Base-by-base conservation (phyloP, 257 asterid genomes). In the Scutellaria galericulata region DNA sequence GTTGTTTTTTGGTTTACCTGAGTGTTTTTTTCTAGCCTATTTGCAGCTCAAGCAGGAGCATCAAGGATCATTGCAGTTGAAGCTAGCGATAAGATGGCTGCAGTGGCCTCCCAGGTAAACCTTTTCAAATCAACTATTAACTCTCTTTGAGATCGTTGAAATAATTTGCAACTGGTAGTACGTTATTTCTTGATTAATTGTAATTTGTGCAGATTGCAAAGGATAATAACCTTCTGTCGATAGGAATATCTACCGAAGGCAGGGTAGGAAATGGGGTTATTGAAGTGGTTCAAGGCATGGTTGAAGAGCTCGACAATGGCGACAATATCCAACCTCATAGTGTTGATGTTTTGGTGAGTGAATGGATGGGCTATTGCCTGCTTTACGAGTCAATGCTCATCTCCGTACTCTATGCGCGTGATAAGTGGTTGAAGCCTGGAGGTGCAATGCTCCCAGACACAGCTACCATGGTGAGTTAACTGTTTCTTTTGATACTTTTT, bases 291-390 rank as follows among this genome's bases (percentile, higher is more conserved):
- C 95, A 85, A 14, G 87, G 95, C 71, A 94, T 94, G 98, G 88
- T 94, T 70, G 98, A 93, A 80, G 97, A 91, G 78, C 86, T 91
- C 22, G 81, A 72, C 27, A 76, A 71, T 58, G 81, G 77, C 63
- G 51, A 71, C 18, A 77, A 78, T 9, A 80, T 91, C 77, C 76
- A 75, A 76, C 87, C 91, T 68, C 89, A 83, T 58, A 88, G 93
- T 51, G 86, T 94, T 69, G 98, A 94, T 68, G 91, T 94, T 64
- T 77, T 94, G 62, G 18, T 94, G 71, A 94, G 98, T 70, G 97
- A 94, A 78, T 94, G 98, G 98, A 94, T 91, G 98, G 98, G 98
- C 51, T 94, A 91, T 83, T 91, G 96, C 88, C 87, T 94, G 65
- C 96, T 89, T 57, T 94, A 89, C n/a, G 98, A 94, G 75, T 86